Evolutionary conservation across 2,329 filamentous ascomycete species (phyloP).

Genomic region (Pseudogymnoascus sp.): DNA sequence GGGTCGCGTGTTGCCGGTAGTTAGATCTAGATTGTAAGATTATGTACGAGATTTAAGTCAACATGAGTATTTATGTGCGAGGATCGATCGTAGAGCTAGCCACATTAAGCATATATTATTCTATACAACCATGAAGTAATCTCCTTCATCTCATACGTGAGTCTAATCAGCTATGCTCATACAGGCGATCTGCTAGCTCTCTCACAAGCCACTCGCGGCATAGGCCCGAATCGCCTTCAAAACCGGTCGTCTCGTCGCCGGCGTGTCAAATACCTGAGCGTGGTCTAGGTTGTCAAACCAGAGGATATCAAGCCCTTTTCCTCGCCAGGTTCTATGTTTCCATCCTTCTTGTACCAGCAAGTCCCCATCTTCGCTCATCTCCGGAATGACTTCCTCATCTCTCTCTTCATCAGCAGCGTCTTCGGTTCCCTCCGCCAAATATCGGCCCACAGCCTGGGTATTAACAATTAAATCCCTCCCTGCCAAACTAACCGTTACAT

Average conservation of each 20-base stretch:
- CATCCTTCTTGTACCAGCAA: slow-evolving; percentile 20
- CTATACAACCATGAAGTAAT: too few relatives aligned
- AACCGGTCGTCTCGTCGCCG: slow-evolving; percentile 26
- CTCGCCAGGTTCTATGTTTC: slow-evolving; percentile 27
- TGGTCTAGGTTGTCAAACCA: slow-evolving; percentile 50
- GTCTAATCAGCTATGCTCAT: not conserved
- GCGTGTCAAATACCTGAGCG: slow-evolving; percentile 43
- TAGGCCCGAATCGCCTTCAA: slow-evolving; percentile 27
- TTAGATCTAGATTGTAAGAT: slow-evolving; percentile 7
- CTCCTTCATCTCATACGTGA: too few relatives aligned
- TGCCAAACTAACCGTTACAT: slow-evolving; percentile 41
- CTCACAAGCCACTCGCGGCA: not conserved
- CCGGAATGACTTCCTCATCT: slow-evolving; percentile 15
- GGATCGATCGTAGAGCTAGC: too few relatives aligned
- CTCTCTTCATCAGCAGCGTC: slow-evolving; percentile 13
- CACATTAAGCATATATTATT: too few relatives aligned
- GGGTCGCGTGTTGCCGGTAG: not conserved
- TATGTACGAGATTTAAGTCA: not conserved
- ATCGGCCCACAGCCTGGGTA: slow-evolving; percentile 42
- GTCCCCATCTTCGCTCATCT: slow-evolving; percentile 12
- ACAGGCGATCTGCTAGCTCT: not conserved
- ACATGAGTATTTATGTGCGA: too few relatives aligned
- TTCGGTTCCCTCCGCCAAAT: slow-evolving; percentile 29
- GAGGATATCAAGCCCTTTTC: slow-evolving; percentile 36
- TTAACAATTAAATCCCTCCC: slow-evolving; percentile 48